Base-by-base conservation (phyloP, 1,139 yeast species). In the Sugiyamaella pinicola region DNA sequence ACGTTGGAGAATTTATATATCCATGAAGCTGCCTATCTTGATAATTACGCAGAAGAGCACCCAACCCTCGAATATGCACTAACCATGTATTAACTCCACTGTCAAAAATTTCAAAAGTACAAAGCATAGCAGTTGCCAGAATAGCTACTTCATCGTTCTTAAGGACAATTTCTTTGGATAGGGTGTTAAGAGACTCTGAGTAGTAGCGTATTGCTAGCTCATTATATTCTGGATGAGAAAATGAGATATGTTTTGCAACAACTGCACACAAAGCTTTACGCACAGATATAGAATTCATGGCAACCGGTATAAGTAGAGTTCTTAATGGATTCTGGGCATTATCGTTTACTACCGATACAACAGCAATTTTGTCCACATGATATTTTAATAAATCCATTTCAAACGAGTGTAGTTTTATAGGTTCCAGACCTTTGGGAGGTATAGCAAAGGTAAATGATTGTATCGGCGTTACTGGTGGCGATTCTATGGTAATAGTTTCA, bases 51-150 rank as follows among this genome's bases (percentile, higher is more conserved):
- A 51, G 33, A 37, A 51, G 22, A 12, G 50, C 29, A 10, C 39
- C 50, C 12, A 51, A 43, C 3, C 47, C 54, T 26, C 43, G 28
- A 22, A 51, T 26, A 18, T 51, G 54, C 8, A 51, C 42, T 13
- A 35, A 10, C 54, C 54, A 51, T 19, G 26, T 35, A 33, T 47
- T 39, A 2, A 46, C 46, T 10, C 54, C 54, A 34, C 51, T 47
- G 40, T 51, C 54, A 26, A 51, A 51, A 13, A 51, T 35, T 19
- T 51, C 54, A 26, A 31, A 51, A 33, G 51, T 40, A 26, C 50
- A 45, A 7, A 51, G 47, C 51, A 46, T 51, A 2, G 54, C 38
- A 17, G 51, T 45, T 5, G 54, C 37, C 13, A 51, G 28, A 3
- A 47, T 39, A 5, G 49, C 49, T 21, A 29, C 41, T 31, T 47